Evolutionary conservation across 106 monocot species (phyloP).

Genomic region (Ottelia alismoides): DNA sequence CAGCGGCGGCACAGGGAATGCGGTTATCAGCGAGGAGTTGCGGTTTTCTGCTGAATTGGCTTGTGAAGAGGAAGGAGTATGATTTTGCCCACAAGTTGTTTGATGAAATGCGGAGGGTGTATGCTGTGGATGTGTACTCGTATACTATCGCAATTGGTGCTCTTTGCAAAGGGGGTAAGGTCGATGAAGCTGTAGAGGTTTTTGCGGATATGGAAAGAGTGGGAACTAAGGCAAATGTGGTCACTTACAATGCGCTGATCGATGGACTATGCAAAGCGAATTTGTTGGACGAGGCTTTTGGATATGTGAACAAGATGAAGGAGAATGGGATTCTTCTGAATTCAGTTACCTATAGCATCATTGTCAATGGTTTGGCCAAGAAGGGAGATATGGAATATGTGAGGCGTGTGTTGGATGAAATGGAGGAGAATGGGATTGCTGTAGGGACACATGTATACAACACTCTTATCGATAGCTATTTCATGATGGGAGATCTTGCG

Average conservation of each 20-base stretch:
- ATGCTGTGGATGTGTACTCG: slow-evolving; percentile 39
- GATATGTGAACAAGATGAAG: slow-evolving; percentile 51
- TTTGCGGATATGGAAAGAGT: slow-evolving; percentile 54
- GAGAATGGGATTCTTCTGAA: slow-evolving; percentile 20
- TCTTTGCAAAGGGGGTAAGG: slow-evolving; percentile 35
- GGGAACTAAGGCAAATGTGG: slow-evolving; percentile 34
- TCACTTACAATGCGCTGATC: slow-evolving; percentile 68
- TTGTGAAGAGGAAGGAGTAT: slow-evolving; percentile 13
- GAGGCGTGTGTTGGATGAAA: slow-evolving; percentile 36
- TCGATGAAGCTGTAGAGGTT: slow-evolving; percentile 32
- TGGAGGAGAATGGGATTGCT: slow-evolving; percentile 39
- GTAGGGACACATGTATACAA: slow-evolving; percentile 76
- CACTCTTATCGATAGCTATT: slow-evolving; percentile 62
- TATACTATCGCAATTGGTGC: slow-evolving; percentile 53
- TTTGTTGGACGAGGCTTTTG: slow-evolving; percentile 42
- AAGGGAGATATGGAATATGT: slow-evolving; percentile 32
- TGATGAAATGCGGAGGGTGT: slow-evolving; percentile 43
- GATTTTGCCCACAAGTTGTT: slow-evolving; percentile 35
- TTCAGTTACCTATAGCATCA: slow-evolving; percentile 45
- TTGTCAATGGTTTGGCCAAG: slow-evolving; percentile 62
- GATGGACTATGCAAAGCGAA: slow-evolving; percentile 65
- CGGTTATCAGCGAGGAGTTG: slow-evolving; percentile 45
- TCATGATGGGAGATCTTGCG: slow-evolving; percentile 22
- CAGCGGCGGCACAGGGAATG: slow-evolving; percentile 19
- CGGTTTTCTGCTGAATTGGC: slow-evolving; percentile 28